Evolutionary conservation across 2,329 filamentous ascomycete genomes (phyloP), one percentile per base, ranked within the genome.

Genomic region (Arthroderma sp.): DNA sequence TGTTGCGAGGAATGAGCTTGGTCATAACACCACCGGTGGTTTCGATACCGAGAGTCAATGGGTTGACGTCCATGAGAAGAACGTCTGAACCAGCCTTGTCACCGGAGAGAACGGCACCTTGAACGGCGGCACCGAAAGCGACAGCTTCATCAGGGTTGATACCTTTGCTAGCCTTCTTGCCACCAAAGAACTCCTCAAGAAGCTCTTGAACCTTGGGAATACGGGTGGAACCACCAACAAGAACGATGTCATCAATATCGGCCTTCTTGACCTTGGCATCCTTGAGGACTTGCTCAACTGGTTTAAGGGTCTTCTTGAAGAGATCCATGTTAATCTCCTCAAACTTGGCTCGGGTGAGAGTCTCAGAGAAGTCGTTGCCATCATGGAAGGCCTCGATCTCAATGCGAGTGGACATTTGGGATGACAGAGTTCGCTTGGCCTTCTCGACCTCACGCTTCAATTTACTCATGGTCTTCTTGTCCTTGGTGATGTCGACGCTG

Each of bases 121-220:
- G 91, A 57, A 96, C 87, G 56, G 91, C 89, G 53, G 91, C 91
- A 72, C 91, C 91, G 66, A 88, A 96, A 63, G 91, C 91, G 57
- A 96, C 91, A 72, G 91, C 91, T 76, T 96, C 91, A 63, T 98
- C 91, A 58, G 91, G 91, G 80, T 96, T 96, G 68, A 98, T 94
- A 71, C 87, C 86, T 86, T 96, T 96, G 78, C 83, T 88, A 58
- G 88, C 87, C 77, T 91, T 88, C 85, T 96, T 96, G 68, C 88
- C 83, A 58, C 64, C 73, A 66, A 96, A 96, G 78, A 78, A 96
- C 70, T 96, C 88, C 75, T 96, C 87, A 55, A 96, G 84, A 64
- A 96, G 81, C 57, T 78, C 66, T 72, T 93, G 83, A 55, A 96
- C 88, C 83, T 95, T 96, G 67, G 91, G 89, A 57, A 98, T 96